These are phyloP conservation scores for Trichoderma sp. DNA, from an alignment of 2,329 filamentous ascomycete genomes.

Conservation along the genomic window DNA sequence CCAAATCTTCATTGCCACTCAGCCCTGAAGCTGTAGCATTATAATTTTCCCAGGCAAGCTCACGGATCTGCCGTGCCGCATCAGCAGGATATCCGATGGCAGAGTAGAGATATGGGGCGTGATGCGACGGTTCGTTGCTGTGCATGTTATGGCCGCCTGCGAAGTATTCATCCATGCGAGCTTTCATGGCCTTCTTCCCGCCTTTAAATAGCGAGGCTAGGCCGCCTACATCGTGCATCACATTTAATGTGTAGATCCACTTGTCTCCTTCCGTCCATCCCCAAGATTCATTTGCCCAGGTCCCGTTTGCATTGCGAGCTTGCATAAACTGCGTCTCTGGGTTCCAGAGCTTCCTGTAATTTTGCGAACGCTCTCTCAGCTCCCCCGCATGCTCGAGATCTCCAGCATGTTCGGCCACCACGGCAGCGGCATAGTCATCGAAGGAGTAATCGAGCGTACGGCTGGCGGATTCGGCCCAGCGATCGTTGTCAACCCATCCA, in stretches of 20 bases:
- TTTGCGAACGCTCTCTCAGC: conserved; percentile 38
- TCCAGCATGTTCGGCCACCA: conserved; percentile 40
- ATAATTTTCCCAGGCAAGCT: conserved; percentile 34
- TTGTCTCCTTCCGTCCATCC: conserved; percentile 51
- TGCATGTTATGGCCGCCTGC: conserved; percentile 46
- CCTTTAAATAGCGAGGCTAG: conserved; percentile 41
- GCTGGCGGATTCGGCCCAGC: conserved; percentile 46
- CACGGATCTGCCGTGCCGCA: conserved; percentile 38
- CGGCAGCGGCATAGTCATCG: conserved; percentile 44
- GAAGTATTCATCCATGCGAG: conserved; percentile 46
- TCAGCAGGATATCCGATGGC: conserved; percentile 39
- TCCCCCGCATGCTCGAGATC: conserved; percentile 32
- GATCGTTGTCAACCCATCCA: conserved; percentile 48
- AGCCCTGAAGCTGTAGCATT: conserved; percentile 46
- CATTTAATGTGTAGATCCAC: conserved; percentile 51
- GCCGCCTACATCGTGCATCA: conserved; percentile 45
- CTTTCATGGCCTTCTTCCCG: conserved; percentile 36
- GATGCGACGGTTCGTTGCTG: conserved; percentile 48
- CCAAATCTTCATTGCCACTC: conserved; percentile 48
- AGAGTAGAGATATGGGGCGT: conserved; percentile 47
- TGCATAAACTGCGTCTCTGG: conserved; percentile 46
- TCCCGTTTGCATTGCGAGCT: conserved; percentile 45
- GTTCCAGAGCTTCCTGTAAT: conserved; percentile 45
- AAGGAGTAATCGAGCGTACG: conserved; percentile 49
- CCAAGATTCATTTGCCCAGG: conserved; percentile 43